Evolutionary conservation across 306 rosid genomes (phyloP), one percentile per base, ranked within the genome.

Genomic region (Crataegus laevigata): DNA sequence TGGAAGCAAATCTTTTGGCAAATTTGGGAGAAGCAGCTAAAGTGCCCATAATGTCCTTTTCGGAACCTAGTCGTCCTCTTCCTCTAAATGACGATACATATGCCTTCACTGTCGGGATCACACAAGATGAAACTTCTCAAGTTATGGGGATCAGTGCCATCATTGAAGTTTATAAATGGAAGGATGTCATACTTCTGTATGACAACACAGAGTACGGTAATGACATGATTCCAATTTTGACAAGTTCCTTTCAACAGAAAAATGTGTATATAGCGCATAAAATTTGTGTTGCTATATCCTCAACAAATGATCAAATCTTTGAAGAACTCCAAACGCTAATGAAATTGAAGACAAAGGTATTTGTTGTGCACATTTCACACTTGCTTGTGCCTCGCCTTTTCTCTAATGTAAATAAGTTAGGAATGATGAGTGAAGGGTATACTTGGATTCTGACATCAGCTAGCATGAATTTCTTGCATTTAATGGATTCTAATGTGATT

Each of bases 1-100:
- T 47, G 51, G 77, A 78, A 72, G 60, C 77, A 51, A 72, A 36
- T 57, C 17, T 78, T 11, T 38, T 78, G 45, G 72, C 82, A 26
- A 66, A 78, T 6, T 17, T 78, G 24, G 77, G 24, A 54, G 60
- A 54, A 54, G 60, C 21, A n/a, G 63, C 13, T 45, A 45, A 45
- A 45, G 51, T 45, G 18, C 51, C 51, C 6, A 45, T 45, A 45
- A 45, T 45, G 51, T 45, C 51, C 17, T 5, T 45, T 45, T 45
- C 51, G 5, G 51, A 5, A 45, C 51, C 51, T 14, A 45, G 51
- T 14, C 18, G 5, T 45, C 17, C 18, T 45, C 18, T 15, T 12
- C 51, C 51, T 45, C 5, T 14, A 45, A 45, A 45, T 36, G 40
- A 36, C 2, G 40, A 36, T 5, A 7, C 9, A 18, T 19, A 61